Base-by-base conservation (phyloP, 352 stramenopile species). In the Pythium plurisporium region DNA sequence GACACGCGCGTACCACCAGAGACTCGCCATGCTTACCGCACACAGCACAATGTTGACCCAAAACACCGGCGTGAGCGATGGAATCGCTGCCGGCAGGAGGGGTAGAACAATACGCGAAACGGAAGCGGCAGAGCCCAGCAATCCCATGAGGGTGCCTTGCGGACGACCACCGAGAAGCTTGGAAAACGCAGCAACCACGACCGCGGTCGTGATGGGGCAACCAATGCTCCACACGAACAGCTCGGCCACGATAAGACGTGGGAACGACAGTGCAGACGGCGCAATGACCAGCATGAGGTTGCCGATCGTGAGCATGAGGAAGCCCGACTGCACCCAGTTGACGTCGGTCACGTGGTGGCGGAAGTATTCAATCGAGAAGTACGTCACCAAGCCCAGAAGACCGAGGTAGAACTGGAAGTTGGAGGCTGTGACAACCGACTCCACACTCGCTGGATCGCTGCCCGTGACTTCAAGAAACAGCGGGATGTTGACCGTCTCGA, bases 391-490 rank as follows among this genome's bases (percentile, higher is more conserved):
- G 0, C 82, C 82, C n/a, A 93, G 58, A 26, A 89, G 40, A 19
- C 82, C 82, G 15, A 91, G 50, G 49, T 90, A 87, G 43, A 93
- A 90, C 65, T 93, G 82, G 56, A 91, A 93, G 45, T 87, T 89
- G 44, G 82, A 90, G 2, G 82, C 80, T n/a, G 70, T 65, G 22
- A 87, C 67, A 20, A 93, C 77, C 7, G 80, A 69, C 10, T 47
- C 60, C 14, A 76, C 66, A 48, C 72, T 86, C 15, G 69, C 54
- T 1, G 80, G 79, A 19, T 86, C 78, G 45, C 76, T 77, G 17
- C 76, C 73, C 25, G 78, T 89, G 26, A 86, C 77, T 52, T 84
- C 58, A 30, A 93, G 60, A 46, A 89, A 91, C 2, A 93, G 46
- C 33, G 82, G 80, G n/a, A 93, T 88, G 59, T 91, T 91, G 30